Conservation (phyloP, 2,329 filamentous ascomycete genomes). For the Simplicillium aogashimaense region DNA sequence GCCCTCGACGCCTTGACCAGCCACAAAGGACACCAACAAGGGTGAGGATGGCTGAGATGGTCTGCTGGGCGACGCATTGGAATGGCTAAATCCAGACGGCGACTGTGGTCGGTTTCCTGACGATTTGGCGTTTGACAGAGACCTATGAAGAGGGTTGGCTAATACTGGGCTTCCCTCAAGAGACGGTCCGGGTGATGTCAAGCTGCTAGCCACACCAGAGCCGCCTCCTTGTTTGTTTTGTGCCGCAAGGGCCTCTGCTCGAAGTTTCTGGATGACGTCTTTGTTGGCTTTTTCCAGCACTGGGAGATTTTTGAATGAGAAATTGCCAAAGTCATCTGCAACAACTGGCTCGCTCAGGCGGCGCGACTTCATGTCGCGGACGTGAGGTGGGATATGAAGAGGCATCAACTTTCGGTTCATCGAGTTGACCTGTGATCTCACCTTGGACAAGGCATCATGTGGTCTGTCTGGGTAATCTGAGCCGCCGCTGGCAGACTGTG, state of each 20-base stretch:
- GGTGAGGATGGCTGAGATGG: constrained; percentile 61
- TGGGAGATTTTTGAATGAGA: constrained; percentile 93
- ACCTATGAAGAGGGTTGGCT: constrained; percentile 70
- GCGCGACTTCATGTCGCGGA: constrained; percentile 79
- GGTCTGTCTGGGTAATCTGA: constrained; percentile 80
- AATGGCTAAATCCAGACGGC: constrained; percentile 68
- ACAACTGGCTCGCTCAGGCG: constrained; percentile 83
- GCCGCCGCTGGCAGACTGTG: constrained; percentile 53
- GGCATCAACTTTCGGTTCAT: constrained; percentile 91
- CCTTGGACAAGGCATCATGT: constrained; percentile 86
- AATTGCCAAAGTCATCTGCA: constrained; percentile 89
- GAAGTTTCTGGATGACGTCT: constrained; percentile 92
- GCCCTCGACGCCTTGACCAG: constrained; percentile 66
- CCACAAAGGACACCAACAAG: constrained; percentile 91
- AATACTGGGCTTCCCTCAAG: constrained; percentile 80
- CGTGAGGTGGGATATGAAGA: constrained; percentile 90
- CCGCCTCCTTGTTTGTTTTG: constrained; percentile 43
- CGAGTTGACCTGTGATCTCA: constrained; percentile 74
- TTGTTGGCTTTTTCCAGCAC: constrained; percentile 98
- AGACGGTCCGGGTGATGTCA: constrained; percentile 53
- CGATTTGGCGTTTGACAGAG: constrained; percentile 58
- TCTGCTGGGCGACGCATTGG: constrained; percentile 79
- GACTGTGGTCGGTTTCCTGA: constrained; percentile 77
- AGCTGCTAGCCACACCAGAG: constrained; percentile 23
- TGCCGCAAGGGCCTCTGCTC: constrained; percentile 74